Evolutionary conservation across 192 early-diverging fungal species (phyloP), one percentile per base, ranked within the genome.

Genomic region (Podila minutissima): DNA sequence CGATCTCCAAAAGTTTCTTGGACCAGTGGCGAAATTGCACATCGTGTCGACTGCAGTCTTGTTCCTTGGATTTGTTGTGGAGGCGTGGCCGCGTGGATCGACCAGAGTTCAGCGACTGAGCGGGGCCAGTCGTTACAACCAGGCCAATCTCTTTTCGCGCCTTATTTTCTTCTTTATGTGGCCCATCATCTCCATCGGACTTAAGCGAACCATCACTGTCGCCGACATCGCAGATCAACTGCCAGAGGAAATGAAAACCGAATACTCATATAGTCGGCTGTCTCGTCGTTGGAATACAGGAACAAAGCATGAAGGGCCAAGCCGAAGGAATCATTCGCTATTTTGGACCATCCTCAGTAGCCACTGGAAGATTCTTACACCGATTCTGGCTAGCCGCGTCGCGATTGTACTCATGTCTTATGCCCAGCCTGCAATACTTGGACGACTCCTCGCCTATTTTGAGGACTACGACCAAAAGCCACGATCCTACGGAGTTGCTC

Each of bases 401-500:
- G 74, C 49, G 2, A 68, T 75, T 31, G 64, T 74, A 12, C 55
- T 69, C 0, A 57, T 78, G 7, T 72, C 75, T 0, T 78, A 71
- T 20, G 57, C 49, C 0, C 59, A 67, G 0, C 75, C 75, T 22
- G 22, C 66, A 5, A 24, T 78, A 5, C 60, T 78, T 22, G 71
- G 58, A 19, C 19, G 19, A 1, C 26, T 78, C 24, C 50, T 78
- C 19, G 49, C 17, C 48, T 78, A 72, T 58, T 22, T 78, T 4
- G 64, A 78, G n/a, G 65, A 72, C 12, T 57, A 69, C 35, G 57
- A 62, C 9, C 58, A 55, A 7, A 74, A 83, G 13, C 86, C 84
- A 22, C 29, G 33, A 26, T 89, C 86, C 72, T 87, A 87, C 26
- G 88, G 88, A 2, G 82, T 87, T 48, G 61, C 64, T 7, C 48